Base-by-base conservation (phyloP, 2,329 filamentous ascomycete genomes). In the Neophaeococcomyces mojaviensis region DNA sequence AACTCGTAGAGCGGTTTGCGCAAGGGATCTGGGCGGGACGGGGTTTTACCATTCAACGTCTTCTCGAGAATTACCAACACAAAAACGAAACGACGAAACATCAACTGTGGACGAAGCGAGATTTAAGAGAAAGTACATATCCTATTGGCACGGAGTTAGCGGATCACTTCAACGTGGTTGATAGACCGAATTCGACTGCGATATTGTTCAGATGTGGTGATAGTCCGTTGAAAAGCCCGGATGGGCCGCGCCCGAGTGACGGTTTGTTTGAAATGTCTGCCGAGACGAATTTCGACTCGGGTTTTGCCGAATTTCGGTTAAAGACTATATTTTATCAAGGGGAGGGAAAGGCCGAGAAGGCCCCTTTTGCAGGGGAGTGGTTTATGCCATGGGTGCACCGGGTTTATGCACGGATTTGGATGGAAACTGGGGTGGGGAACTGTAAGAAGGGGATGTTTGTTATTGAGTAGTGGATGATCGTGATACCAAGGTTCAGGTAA, bases 81-180 rank as follows among this genome's bases (percentile, higher is more conserved):
- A 52, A 50, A 33, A 54, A 54, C 36, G 44, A 48, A 18, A 54
- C 51, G 15, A 54, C 49, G 7, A 67, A 71, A 2, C 58, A 68
- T 38, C 78, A 85, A 52, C 72, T 86, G 1, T 86, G 82, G 80
- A 71, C 73, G 2, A 66, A 61, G 2, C 63, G 71, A 9, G 70
- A 81, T 42, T 72, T 86, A 1, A 61, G 69, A 4, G 55, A 64
- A n/a, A 78, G 70, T 47, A 69, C 55, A 8, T 86, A 86, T 59
- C 73, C 79, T 16, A 68, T 73, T 32, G 82, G 82, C 28, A 83
- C 82, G 1, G 59, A 70, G 33, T 75, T 86, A 47, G 83, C 78
- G 2, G 81, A 86, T 59, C 82, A 86, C 62, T 86, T 86, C 58
- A 79, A 86, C 61, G 81, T 86, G 0, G 67, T 86, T 1, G 76